Conservation (phyloP, 495 filamentous ascomycete genomes). For the Elasticomyces elasticus region DNA sequence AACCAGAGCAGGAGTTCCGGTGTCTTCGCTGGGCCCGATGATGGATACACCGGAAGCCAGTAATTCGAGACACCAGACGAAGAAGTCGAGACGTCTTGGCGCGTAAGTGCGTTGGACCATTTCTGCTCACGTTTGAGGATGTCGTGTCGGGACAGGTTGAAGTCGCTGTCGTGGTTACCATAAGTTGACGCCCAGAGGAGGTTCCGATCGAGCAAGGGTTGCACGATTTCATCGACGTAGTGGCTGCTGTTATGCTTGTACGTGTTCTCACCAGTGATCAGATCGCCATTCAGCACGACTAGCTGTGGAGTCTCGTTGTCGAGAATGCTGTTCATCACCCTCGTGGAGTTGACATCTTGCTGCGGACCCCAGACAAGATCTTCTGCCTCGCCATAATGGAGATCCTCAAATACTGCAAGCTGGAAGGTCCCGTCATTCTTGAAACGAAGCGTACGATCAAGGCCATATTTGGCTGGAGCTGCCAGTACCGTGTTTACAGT, state of each 20-base stretch:
- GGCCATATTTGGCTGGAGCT: background rate
- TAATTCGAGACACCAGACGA: conserved; percentile 61
- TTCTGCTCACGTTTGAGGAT: conserved; percentile 46
- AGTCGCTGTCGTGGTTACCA: conserved; percentile 62
- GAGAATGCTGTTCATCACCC: conserved; percentile 52
- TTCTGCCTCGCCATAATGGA: conserved; percentile 60
- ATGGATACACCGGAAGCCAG: conserved; percentile 45
- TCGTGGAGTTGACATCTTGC: conserved; percentile 50
- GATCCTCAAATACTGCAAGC: conserved; percentile 47
- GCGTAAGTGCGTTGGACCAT: conserved; percentile 47
- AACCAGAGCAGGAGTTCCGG: conserved; percentile 59
- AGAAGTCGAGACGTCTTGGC: conserved; percentile 35
- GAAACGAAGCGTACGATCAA: background rate
- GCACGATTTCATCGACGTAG: conserved; percentile 54
- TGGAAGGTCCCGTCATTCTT: conserved; percentile 4
- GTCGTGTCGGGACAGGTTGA: conserved; percentile 45
- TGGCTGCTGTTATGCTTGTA: conserved; percentile 46
- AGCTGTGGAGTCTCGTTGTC: conserved; percentile 47
- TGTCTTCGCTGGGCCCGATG: conserved; percentile 20
- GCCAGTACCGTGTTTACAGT: background rate
- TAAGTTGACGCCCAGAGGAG: conserved; percentile 60
- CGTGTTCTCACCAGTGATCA: conserved; percentile 61
- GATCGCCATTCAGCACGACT: conserved; percentile 63
- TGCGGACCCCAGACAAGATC: conserved; percentile 41
- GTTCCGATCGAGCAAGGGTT: conserved; percentile 42